These are phyloP conservation scores for Eucalyptus urophylla DNA, from an alignment of 345 rosid species.

Conservation along the genomic window DNA sequence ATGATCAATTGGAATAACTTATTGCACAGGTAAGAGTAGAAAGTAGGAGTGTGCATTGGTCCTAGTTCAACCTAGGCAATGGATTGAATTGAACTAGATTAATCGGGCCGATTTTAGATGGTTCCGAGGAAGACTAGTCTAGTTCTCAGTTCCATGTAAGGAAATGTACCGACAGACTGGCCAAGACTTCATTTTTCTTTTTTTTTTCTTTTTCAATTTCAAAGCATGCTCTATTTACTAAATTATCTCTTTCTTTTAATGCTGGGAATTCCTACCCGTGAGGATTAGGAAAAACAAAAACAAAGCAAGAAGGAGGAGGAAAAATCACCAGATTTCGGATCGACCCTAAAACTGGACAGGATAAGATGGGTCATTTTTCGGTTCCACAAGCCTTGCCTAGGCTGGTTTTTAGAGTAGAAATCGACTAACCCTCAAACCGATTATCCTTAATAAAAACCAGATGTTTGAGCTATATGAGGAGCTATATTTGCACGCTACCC, in stretches of 20 bases:
- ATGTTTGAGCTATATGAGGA: neutral
- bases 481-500: neutral
- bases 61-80: fast-evolving
- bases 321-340: fast-evolving
- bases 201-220: fast-evolving
- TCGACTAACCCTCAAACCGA: neutral
- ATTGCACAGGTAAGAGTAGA: fast-evolving
- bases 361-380: fast-evolving
- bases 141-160: fast-evolving
- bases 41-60: neutral
- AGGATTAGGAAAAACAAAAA: neutral
- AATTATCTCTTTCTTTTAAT: neutral
- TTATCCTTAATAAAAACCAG: neutral
- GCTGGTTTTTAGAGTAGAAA: neutral
- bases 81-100: fast-evolving
- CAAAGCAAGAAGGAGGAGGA: neutral
- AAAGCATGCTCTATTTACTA: neutral
- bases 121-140: fast-evolving
- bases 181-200: neutral
- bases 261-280: neutral
- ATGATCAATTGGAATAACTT: neutral
- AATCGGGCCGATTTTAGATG: fast-evolving
- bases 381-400: neutral
- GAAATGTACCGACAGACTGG: fast-evolving
- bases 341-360: fast-evolving